Conservation (phyloP, 805 yeast species). For the Metschnikowia santaceciliae region DNA sequence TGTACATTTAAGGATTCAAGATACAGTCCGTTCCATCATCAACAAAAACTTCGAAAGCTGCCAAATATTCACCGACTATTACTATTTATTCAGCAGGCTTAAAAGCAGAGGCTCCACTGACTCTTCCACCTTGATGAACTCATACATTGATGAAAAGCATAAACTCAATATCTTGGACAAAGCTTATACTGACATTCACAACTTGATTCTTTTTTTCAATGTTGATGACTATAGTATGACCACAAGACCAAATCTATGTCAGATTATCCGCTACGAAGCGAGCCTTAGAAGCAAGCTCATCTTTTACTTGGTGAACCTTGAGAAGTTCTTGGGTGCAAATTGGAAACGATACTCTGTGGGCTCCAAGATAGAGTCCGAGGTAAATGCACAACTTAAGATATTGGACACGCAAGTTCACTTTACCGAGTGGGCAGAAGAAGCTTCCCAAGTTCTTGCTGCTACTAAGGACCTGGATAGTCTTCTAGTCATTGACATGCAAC, state of each 20-base stretch:
- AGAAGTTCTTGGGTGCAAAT: slow-evolving; percentile 27
- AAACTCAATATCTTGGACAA: slow-evolving; percentile 28
- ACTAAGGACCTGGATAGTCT: not conserved
- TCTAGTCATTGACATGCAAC: not conserved
- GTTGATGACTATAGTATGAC: not conserved
- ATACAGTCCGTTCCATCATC: slow-evolving; percentile 19
- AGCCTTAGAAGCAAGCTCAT: slow-evolving; percentile 17
- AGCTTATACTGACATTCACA: slow-evolving; percentile 26
- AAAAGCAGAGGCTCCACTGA: slow-evolving; percentile 8
- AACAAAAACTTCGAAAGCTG: slow-evolving; percentile 27
- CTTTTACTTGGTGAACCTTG: slow-evolving; percentile 23
- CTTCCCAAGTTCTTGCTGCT: slow-evolving; percentile 1
- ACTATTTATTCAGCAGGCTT: slow-evolving; percentile 23
- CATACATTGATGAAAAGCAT: slow-evolving; percentile 34
- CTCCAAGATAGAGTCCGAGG: slow-evolving; percentile 50
- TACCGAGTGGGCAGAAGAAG: slow-evolving; percentile 45
- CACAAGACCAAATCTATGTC: not conserved
- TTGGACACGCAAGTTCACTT: slow-evolving; percentile 42
- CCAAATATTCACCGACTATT: slow-evolving; percentile 24
- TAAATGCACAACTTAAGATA: slow-evolving; percentile 41
- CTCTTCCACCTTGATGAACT: slow-evolving; percentile 10
- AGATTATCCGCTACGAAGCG: slow-evolving; percentile 2
- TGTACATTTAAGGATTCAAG: slow-evolving; percentile 21
- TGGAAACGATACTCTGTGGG: slow-evolving; percentile 49
- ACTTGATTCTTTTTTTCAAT: slow-evolving; percentile 5